Base-by-base conservation (phyloP, 176 grass and related monocot species). In the Alloteropsis semialata region DNA sequence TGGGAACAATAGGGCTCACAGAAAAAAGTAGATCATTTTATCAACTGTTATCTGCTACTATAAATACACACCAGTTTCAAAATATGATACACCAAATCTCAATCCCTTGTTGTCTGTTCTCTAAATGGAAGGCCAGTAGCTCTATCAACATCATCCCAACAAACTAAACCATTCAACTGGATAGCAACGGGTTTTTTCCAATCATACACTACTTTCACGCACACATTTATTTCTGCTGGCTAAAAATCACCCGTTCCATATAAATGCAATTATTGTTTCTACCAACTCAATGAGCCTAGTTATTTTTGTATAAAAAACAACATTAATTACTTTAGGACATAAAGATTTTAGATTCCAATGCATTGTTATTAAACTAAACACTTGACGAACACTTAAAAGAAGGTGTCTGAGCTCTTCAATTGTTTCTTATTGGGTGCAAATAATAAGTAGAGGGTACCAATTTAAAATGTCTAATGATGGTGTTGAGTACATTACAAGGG, bases 201-300 rank as follows among this genome's bases (percentile, higher is more conserved):
- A 87, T 69, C 57, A 29, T 39, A 33, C 17, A n/a, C 11, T 58
- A 71, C 25, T 87, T 87, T 76, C 38, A 75, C 19, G 8, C 78
- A 69, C 24, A 72, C 22, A 42, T 22, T 70, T 49, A 21, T 87
- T 59, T 8, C 15, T 63, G 53, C 6, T 61, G 18, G 53, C 10
- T 48, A 79, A 25, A 48, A 79, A 18, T 60, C 17, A 27, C 65
- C 51, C 63, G 21, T 75, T 86, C 57, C 70, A 39, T 59, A 74
- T 19, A 21, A 57, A 75, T 68, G 70, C 21, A 42, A 36, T 24
- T 12, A 67, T 21, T 36, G 48, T 14, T 33, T 58, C 38, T 81
- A 56, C 8, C 25, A 81, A n/a, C 22, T 76, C 78, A 70, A 60
- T n/a, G 59, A 28, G 17, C 53, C 34, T 65, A 76, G 24, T 84